Conservation (phyloP, 805 yeast species). For the Starmerella apis region DNA sequence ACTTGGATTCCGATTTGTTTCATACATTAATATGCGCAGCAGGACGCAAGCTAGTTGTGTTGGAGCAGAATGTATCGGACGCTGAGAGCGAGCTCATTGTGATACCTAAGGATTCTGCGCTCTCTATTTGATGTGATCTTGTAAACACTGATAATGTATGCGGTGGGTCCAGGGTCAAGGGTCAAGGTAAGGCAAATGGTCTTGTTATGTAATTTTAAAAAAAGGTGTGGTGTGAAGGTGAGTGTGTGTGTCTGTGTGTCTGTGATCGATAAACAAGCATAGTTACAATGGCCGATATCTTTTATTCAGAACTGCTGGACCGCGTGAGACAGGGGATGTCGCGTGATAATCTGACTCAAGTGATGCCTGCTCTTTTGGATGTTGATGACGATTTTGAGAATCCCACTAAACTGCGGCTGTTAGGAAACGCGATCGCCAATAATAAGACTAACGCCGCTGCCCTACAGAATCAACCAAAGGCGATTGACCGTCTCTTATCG, state of each 20-base stretch:
- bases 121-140: too few relatives aligned
- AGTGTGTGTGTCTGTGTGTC: too few relatives aligned
- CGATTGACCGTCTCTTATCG: constrained; percentile 3
- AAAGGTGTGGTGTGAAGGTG: background rate
- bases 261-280: too few relatives aligned
- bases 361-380: constrained; percentile 10
- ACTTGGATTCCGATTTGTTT: background rate
- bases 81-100: background rate
- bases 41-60: background rate
- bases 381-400: constrained; percentile 7
- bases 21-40: background rate
- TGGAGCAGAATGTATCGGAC: background rate
- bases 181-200: too few relatives aligned
- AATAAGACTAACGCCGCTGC: constrained; percentile 7
- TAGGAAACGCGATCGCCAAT: constrained; percentile 20
- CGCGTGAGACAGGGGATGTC: constrained; percentile 10
- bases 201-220: background rate
- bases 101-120: too few relatives aligned
- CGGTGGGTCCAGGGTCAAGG: background rate
- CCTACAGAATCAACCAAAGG: constrained; percentile 4
- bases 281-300: background rate
- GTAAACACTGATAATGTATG: too few relatives aligned
- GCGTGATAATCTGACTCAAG: constrained; percentile 2
- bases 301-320: constrained; percentile 13
- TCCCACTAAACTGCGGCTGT: constrained; percentile 15